These are phyloP conservation scores for Sporisorium exsertum DNA, from an alignment of 1,284 basidiomycete species.

Conservation along the genomic window DNA sequence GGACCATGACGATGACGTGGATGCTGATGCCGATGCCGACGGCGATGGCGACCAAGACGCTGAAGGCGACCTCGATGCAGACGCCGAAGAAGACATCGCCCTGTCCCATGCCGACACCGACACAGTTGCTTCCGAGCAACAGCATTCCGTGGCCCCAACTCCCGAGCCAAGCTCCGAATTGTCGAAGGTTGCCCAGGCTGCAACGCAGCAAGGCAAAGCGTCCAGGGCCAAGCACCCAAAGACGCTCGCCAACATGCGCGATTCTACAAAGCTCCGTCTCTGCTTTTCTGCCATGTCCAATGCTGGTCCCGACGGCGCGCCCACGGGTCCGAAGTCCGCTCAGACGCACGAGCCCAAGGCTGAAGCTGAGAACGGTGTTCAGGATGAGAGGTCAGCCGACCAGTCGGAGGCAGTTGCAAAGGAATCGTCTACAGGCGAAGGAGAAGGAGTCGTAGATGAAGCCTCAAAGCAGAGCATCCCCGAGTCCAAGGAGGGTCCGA, in stretches of 20 bases:
- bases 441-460: neutral
- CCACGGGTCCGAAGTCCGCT: conserved; percentile 42
- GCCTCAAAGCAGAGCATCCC: neutral
- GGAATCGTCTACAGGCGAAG: neutral
- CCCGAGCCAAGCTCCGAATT: conserved; percentile 20
- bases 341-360: conserved; percentile 18
- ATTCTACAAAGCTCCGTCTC: conserved; percentile 46
- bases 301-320: conserved; percentile 41
- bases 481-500: neutral
- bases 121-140: conserved; percentile 10
- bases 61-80: conserved; percentile 15
- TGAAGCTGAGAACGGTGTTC: neutral
- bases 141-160: conserved; percentile 16
- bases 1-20: conserved; percentile 33
- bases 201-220: neutral
- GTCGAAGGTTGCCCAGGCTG: neutral
- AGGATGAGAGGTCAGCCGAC: neutral
- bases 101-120: conserved; percentile 23
- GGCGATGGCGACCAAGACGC: conserved; percentile 7
- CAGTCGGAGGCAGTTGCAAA: neutral
- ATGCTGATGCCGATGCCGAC: conserved; percentile 17
- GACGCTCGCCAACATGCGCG: conserved; percentile 18
- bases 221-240: conserved; percentile 12
- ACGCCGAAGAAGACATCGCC: conserved; percentile 10
- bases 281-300: conserved; percentile 50